A percentile compares a stretch with the other conserved stretches of the same genome.
Conservation (phyloP, 345 rosid genomes). For the Tarenaya hassleriana region DNA sequence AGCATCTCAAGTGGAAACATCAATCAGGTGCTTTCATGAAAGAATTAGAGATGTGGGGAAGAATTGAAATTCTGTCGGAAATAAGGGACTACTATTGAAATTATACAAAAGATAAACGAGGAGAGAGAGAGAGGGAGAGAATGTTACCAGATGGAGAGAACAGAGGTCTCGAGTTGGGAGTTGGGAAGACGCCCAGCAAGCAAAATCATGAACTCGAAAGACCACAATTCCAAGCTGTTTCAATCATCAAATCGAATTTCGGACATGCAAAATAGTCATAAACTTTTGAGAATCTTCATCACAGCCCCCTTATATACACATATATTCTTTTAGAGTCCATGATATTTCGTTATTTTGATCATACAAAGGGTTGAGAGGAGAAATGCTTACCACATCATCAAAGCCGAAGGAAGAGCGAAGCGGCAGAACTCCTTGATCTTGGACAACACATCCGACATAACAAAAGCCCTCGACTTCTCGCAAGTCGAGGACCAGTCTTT, state of each 20-base stretch:
- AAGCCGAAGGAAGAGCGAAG: constrained; percentile 30
- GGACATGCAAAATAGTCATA: too few species aligned
- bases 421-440: constrained; percentile 18
- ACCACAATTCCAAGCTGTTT: constrained; percentile 38
- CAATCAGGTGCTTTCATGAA: too few species aligned
- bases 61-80: background rate
- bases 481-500: constrained; percentile 37
- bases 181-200: constrained; percentile 33
- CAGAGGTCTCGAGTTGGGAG: constrained; percentile 37
- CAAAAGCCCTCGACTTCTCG: background rate
- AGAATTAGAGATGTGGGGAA: background rate
- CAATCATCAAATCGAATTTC: too few species aligned
- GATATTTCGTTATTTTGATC: too few species aligned
- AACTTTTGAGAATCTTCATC: too few species aligned
- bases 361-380: background rate
- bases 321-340: constrained; percentile 1
- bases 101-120: background rate
- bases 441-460: background rate
- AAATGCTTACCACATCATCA: constrained; percentile 38
- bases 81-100: background rate
- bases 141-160: constrained; percentile 37
- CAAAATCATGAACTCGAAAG: constrained; percentile 29
- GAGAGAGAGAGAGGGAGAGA: background rate
- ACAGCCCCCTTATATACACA: too few species aligned
- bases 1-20: too few species aligned